Percentiles rank a stretch among this genome's conserved stretches.
Evolutionary conservation across 176 grass and related monocot species (phyloP).

Genomic region (Saccharum spontaneum): DNA sequence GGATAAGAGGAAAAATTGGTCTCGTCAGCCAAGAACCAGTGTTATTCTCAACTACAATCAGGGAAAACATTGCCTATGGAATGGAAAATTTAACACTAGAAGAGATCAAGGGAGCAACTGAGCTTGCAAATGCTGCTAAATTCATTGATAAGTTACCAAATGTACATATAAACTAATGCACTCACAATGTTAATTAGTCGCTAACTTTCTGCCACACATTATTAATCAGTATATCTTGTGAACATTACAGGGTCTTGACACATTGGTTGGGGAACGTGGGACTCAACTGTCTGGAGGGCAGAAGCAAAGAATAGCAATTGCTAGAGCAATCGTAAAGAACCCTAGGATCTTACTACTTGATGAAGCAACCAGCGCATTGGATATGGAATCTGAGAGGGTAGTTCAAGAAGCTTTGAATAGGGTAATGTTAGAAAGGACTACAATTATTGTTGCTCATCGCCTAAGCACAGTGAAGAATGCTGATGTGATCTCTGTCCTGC

Average conservation of each 20-base stretch:
- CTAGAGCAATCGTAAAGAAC: slow-evolving; percentile 81
- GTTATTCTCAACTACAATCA: slow-evolving; percentile 72
- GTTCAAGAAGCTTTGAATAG: slow-evolving; percentile 86
- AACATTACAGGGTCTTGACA: slow-evolving; percentile 66
- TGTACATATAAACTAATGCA: slow-evolving; percentile 47
- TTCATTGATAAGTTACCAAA: slow-evolving; percentile 86
- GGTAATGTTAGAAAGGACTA: slow-evolving; percentile 77
- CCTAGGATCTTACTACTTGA: slow-evolving; percentile 86
- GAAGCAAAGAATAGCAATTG: slow-evolving; percentile 94
- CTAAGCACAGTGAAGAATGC: slow-evolving; percentile 86
- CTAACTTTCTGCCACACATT: slow-evolving; percentile 17
- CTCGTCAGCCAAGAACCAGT: slow-evolving; percentile 90
- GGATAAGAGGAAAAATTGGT: slow-evolving; percentile 73
- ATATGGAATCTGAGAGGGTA: slow-evolving; percentile 78
- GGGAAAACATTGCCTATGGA: slow-evolving; percentile 80
- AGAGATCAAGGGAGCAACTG: slow-evolving; percentile 53
- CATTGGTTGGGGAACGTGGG: slow-evolving; percentile 83
- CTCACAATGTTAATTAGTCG: background rate
- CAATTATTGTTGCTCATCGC: slow-evolving; percentile 88
- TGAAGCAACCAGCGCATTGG: slow-evolving; percentile 91
- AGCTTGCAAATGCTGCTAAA: slow-evolving; percentile 82
- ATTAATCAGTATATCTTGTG: slow-evolving; percentile 28
- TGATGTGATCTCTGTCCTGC: slow-evolving; percentile 73
- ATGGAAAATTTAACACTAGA: slow-evolving; percentile 57
- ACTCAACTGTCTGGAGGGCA: slow-evolving; percentile 88